Base-by-base conservation (phyloP, 768 basidiomycete species). In the Lactifluus volemus region DNA sequence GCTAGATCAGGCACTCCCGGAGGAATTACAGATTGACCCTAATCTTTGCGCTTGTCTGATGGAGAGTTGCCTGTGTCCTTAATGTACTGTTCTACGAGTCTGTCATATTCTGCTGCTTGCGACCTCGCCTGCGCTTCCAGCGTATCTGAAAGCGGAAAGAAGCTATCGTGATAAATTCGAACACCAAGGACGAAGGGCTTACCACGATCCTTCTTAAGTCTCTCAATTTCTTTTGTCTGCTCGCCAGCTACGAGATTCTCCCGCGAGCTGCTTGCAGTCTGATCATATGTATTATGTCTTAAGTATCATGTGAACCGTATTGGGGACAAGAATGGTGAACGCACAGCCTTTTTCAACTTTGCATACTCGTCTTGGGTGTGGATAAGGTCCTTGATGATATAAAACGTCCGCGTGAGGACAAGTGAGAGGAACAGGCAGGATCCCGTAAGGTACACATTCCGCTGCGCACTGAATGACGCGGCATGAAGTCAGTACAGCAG, bases 381-480 rank as follows among this genome's bases (percentile, higher is more conserved):
- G 64, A 98, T 86, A 66, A 97, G 85, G 71, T 98, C 92, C 69
- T 94, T 84, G 49, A 89, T 83, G 72, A 98, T 89, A 71, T 87
- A 86, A 77, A 98, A 98, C 4, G 89, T 90, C 68, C 95, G 86
- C 2, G 94, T 88, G 66, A 98, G 84, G 67, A 97, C 87, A 59
- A 98, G 85, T 9, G 96, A 97, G 21, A 99, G 85, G 85, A 98
- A 97, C 49, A 99, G 80, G 61, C 89, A 92, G 73, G 92, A 94
- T 0, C 91, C 91, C 7, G 94, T 95, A 15, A 98, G 81, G 72
- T 98, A 98, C 60, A 87, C 85, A 71, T 96, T 97, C 58, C 93
- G 81, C 71, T 95, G 92, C 2, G 92, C 81, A 68, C 90, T 93
- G 60, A 53, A 41, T 9, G 34, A 30, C n/a, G 29, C 14, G 19